Conservation (phyloP, 1,284 basidiomycete genomes). For the Phellopilus nigrolimitatus region DNA sequence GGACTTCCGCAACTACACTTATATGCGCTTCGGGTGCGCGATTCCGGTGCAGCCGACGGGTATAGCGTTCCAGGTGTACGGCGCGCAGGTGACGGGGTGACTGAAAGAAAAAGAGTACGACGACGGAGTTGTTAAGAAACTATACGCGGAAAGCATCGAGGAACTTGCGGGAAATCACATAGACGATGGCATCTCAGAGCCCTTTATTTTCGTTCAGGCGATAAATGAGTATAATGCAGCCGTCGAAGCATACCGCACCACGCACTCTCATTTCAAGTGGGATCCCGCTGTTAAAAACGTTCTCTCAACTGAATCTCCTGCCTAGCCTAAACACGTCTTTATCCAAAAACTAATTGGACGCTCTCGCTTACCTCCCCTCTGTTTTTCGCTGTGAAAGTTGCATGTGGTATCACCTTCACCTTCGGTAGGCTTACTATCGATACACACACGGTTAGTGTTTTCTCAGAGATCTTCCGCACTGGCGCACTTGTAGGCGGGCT, state of each 20-base stretch:
- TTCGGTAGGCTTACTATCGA: slow-evolving; percentile 63
- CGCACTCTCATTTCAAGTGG: slow-evolving; percentile 39
- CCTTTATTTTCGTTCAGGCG: slow-evolving; percentile 40
- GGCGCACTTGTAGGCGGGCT: slow-evolving; percentile 65
- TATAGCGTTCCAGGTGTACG: slow-evolving; percentile 61
- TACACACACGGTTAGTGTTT: slow-evolving; percentile 45
- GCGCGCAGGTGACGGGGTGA: slow-evolving; percentile 37
- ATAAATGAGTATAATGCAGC: slow-evolving; percentile 48
- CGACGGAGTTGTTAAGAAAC: slow-evolving; percentile 51
- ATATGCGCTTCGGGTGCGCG: slow-evolving; percentile 58
- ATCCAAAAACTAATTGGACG: slow-evolving; percentile 59
- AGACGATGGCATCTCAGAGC: slow-evolving; percentile 42
- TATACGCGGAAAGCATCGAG: slow-evolving; percentile 43
- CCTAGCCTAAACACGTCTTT: slow-evolving; percentile 32
- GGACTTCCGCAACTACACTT: slow-evolving; percentile 68
- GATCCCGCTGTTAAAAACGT: slow-evolving; percentile 62
- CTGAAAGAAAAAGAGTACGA: slow-evolving; percentile 61
- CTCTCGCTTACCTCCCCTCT: slow-evolving; percentile 45
- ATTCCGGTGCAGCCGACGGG: slow-evolving; percentile 55
- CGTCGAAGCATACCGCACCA: slow-evolving; percentile 33
- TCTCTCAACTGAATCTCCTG: slow-evolving; percentile 39
- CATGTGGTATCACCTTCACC: slow-evolving; percentile 67
- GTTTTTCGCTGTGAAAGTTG: slow-evolving; percentile 60
- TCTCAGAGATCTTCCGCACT: slow-evolving; percentile 52
- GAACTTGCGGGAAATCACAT: slow-evolving; percentile 46